phyloP scores from a whole-genome alignment of 2,329 filamentous ascomycete genomes.

The Xylariaceae sp. region DNA sequence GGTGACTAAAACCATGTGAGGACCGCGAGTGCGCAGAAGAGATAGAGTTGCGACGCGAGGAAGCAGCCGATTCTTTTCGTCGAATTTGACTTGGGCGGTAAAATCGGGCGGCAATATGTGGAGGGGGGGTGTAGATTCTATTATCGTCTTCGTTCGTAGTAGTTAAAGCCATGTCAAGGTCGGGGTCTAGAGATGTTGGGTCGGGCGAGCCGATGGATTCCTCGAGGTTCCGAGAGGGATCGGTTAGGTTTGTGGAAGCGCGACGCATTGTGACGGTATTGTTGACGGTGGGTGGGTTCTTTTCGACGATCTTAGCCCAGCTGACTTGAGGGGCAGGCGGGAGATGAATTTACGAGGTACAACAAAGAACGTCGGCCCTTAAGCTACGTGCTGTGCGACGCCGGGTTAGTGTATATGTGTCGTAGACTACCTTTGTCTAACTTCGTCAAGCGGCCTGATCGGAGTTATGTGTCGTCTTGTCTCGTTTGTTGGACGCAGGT shows the following conservation, averaged over 20 bases:
- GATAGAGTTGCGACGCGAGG: constrained; percentile 78
- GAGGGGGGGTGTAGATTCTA: constrained; percentile 64
- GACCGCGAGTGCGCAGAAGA: constrained; percentile 75
- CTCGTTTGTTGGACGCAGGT: constrained; percentile 13
- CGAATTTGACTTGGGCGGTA: constrained; percentile 68
- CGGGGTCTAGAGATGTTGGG: constrained; percentile 33
- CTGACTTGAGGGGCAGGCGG: constrained; percentile 21
- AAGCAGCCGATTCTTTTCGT: constrained; percentile 75
- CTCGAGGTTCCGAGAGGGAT: constrained; percentile 45
- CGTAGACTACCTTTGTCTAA: constrained; percentile 12
- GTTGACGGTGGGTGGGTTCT: constrained; percentile 15
- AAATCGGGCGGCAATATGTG: constrained; percentile 78
- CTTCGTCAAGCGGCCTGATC: constrained; percentile 7
- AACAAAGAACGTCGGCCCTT: constrained; percentile 5
- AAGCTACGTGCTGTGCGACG: constrained; percentile 6
- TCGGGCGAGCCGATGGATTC: constrained; percentile 39
- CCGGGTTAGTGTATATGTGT: constrained; percentile 7
- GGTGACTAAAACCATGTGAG: constrained; percentile 60
- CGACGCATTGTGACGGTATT: constrained; percentile 45
- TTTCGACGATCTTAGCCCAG: constrained; percentile 20
- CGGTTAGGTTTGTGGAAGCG: constrained; percentile 45
- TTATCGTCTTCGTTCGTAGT: constrained; percentile 40
- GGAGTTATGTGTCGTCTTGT: constrained; percentile 10
- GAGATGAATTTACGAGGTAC: constrained; percentile 3
- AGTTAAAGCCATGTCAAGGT: constrained; percentile 37